Evolutionary conservation across 257 asterid genomes (phyloP), one percentile per base, ranked within the genome.

Genomic region (Salvia miltiorrhiza): DNA sequence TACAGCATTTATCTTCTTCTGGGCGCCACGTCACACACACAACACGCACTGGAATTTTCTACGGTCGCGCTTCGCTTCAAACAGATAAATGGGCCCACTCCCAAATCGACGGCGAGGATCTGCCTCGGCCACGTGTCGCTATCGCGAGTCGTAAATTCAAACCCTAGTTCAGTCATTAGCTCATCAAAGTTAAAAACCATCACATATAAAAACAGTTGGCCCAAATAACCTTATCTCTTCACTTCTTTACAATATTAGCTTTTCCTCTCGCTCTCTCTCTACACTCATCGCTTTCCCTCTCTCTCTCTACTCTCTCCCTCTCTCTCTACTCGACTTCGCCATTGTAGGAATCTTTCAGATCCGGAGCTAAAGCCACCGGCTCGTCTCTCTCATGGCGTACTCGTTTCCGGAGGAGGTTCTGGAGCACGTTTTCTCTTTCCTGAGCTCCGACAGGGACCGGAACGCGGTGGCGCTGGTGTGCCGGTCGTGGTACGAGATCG

Each of bases 401-500:
- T 45, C 89, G 40, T 93, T 93, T 12, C 97, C 96, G 41, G 97
- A 93, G 84, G 97, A 93, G 69, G 97, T 88, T 0, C 71, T 93
- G 76, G 97, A 88, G 88, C 96, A 86, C 74, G 95, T 90, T 2
- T 86, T 93, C 70, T 83, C 85, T 21, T 90, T 93, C 63, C 74
- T 93, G 19, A 72, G 63, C 66, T 78, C 87, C 60, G 89, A 87
- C 41, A 78, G 58, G 69, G 97, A 93, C 78, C 83, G 96, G 28
- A 88, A 87, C 88, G 79, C 96, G 33, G 97, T 87, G 9, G 84
- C 98, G 5, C 20, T 90, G 69, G 97, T 93, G 47, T 90, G 96
- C 87, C 83, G 80, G 77, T 90, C 99, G 40, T 93, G 99, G 99
- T 90, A 84, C 87, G 95, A 87, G 81, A 83, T 88, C 76, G 98